phyloP scores from a whole-genome alignment of 805 yeast species.

The Yamadazyma sp. region DNA sequence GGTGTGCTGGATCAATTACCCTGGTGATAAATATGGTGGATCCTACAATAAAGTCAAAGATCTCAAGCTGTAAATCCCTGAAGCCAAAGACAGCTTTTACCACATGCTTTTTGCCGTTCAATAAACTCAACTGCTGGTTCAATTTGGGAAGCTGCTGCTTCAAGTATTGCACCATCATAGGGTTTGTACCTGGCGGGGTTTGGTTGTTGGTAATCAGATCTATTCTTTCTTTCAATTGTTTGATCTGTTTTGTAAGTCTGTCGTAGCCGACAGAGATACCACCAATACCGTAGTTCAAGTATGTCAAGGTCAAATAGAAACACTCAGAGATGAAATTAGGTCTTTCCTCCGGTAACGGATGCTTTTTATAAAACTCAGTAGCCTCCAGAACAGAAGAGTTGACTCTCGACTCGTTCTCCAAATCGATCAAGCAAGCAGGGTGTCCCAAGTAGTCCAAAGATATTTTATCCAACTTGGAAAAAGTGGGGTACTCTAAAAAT shows the following conservation, averaged over 20 bases:
- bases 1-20: conserved; percentile 69
- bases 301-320: conserved; percentile 75
- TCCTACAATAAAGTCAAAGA: conserved; percentile 78
- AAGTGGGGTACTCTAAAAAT: conserved; percentile 63
- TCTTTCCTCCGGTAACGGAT: conserved; percentile 26
- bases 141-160: conserved; percentile 50
- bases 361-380: conserved; percentile 49
- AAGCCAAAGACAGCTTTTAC: conserved; percentile 62
- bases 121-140: conserved; percentile 30
- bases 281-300: conserved; percentile 85
- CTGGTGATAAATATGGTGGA: conserved; percentile 69
- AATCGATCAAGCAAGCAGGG: conserved; percentile 54
- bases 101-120: conserved; percentile 52
- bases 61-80: conserved; percentile 56
- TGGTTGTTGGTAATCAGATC: conserved; percentile 41
- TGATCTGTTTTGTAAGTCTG: conserved; percentile 49
- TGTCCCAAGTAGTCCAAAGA: conserved; percentile 63
- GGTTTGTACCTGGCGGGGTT: conserved; percentile 28
- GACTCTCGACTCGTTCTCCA: conserved; percentile 79
- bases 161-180: conserved; percentile 23
- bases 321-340: conserved; percentile 88
- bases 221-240: conserved; percentile 50
- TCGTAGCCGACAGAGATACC: conserved; percentile 63
- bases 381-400: conserved; percentile 75
- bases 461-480: conserved; percentile 71